Evolutionary conservation across 2,329 filamentous ascomycete genomes (phyloP).

Genomic region (Arthrocladium fulminans): DNA sequence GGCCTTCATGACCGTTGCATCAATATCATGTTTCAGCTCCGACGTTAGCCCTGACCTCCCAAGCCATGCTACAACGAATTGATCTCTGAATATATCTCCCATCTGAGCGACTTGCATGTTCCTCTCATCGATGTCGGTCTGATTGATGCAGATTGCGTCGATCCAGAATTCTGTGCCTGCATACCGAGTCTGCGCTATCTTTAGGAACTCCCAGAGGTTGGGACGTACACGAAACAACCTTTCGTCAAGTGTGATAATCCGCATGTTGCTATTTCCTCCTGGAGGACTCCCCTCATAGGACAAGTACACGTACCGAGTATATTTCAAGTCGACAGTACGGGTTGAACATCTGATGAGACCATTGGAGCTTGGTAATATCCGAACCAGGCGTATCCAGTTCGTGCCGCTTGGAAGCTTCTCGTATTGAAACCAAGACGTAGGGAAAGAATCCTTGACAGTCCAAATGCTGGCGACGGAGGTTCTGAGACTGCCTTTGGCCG

Average conservation of each 20-base stretch:
- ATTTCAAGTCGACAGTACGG: not conserved
- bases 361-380: not conserved
- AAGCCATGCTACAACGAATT: constrained; percentile 5
- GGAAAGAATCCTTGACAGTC: too few species aligned
- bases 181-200: not conserved
- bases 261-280: not conserved
- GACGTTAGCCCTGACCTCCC: too few species aligned
- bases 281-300: not conserved
- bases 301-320: not conserved
- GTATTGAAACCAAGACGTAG: not conserved
- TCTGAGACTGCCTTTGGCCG: too few species aligned
- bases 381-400: not conserved
- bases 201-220: not conserved
- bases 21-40: too few species aligned
- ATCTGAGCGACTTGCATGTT: constrained; percentile 6
- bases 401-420: not conserved
- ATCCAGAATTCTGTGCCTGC: constrained; percentile 3
- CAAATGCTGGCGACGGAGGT: too few species aligned
- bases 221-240: not conserved
- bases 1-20: too few species aligned
- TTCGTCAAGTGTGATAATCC: not conserved
- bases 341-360: not conserved
- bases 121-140: constrained; percentile 4
- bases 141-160: constrained; percentile 11
- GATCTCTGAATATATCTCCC: not conserved